These are phyloP conservation scores for Alternaria triticimaculans DNA, from an alignment of 2,329 filamentous ascomycete genomes.

Conservation along the genomic window DNA sequence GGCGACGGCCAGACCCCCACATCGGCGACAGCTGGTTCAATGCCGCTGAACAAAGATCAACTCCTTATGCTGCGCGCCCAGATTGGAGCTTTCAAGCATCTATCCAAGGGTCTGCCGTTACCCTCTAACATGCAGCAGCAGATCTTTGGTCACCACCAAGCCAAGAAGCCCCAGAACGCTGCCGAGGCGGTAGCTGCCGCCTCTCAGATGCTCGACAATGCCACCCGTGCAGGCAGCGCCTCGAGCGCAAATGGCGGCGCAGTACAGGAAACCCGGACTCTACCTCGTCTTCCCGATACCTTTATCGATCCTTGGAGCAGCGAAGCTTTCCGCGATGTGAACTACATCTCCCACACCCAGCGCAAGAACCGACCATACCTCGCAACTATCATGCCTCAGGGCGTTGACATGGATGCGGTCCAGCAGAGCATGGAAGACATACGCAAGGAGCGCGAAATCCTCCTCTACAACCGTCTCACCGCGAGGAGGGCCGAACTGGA, in stretches of 20 bases:
- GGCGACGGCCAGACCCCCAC: constrained; percentile 51
- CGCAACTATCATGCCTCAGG: constrained; percentile 85
- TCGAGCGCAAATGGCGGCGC: constrained; percentile 52
- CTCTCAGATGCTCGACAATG: constrained; percentile 60
- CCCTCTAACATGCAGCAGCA: constrained; percentile 80
- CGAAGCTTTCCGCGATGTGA: constrained; percentile 65
- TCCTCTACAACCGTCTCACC: constrained; percentile 88
- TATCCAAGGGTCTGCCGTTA: constrained; percentile 86
- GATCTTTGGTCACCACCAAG: constrained; percentile 75
- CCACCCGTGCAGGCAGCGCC: constrained; percentile 48
- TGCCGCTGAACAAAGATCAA: constrained; percentile 67
- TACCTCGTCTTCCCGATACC: constrained; percentile 56
- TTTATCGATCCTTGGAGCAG: constrained; percentile 56
- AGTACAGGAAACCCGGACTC: constrained; percentile 35
- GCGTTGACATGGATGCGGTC: constrained; percentile 78
- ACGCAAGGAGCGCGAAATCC: constrained; percentile 83
- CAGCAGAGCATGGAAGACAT: constrained; percentile 58
- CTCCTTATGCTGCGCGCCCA: constrained; percentile 80
- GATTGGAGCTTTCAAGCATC: constrained; percentile 87
- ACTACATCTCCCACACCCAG: constrained; percentile 78
- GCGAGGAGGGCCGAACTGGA: constrained; percentile 85
- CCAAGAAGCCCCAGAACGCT: constrained; percentile 56
- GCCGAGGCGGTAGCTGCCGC: constrained; percentile 52
- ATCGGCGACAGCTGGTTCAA: constrained; percentile 32
- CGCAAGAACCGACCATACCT: constrained; percentile 80